Percentiles rank a stretch among this genome's conserved stretches.
Conservation (phyloP, 1,284 basidiomycete genomes). For the Ganoderma lucidum region DNA sequence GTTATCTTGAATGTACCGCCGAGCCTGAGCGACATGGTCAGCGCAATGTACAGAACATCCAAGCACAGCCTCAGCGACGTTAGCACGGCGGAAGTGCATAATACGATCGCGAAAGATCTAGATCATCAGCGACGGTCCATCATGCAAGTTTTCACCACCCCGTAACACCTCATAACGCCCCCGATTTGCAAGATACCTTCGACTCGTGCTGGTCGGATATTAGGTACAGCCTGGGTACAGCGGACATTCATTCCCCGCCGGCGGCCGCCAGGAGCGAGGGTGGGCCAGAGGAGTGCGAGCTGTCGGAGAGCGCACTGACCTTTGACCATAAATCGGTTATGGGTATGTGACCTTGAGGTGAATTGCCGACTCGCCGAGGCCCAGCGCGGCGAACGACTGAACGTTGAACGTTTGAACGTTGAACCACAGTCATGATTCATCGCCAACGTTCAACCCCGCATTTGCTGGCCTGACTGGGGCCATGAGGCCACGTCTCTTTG, state of each 20-base stretch:
- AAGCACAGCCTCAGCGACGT: constrained; percentile 2
- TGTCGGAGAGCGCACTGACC: neutral
- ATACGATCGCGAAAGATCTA: neutral
- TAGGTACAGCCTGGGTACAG: neutral
- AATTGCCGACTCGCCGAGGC: too few relatives aligned
- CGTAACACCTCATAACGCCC: neutral
- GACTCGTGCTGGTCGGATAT: neutral
- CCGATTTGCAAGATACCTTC: neutral
- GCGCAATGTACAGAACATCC: neutral
- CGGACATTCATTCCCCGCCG: neutral
- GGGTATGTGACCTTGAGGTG: too few relatives aligned
- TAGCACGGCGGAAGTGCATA: neutral
- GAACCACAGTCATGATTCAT: too few relatives aligned
- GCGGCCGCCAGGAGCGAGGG: neutral
- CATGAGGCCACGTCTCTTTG: too few relatives aligned
- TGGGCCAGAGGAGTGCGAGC: neutral
- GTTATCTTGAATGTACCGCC: neutral
- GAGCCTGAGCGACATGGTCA: neutral
- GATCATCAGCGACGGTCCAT: neutral
- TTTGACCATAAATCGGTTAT: too few relatives aligned
- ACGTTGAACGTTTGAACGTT: too few relatives aligned
- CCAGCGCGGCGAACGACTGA: too few relatives aligned
- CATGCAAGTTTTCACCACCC: neutral
- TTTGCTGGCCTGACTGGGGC: too few relatives aligned
- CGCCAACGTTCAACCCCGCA: too few relatives aligned